Percentiles rank a stretch among this genome's conserved stretches.
Evolutionary conservation across 768 basidiomycete genomes (phyloP).

Genomic region (Clathrus columnatus): DNA sequence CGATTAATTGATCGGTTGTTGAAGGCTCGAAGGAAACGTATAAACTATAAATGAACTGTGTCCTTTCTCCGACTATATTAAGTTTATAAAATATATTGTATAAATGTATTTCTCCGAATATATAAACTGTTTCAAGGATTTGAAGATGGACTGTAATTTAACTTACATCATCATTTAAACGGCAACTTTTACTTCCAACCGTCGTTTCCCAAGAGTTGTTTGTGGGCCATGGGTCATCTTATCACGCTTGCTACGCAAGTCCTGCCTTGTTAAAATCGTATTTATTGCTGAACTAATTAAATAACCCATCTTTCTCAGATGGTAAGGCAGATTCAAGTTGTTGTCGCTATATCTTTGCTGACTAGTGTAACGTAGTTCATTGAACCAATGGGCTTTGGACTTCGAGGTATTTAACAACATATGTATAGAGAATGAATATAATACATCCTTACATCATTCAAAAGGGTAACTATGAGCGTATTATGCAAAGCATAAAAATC

Average conservation of each 20-base stretch:
- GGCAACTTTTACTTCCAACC: neutral
- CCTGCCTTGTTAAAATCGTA: neutral
- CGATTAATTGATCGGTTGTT: constrained; percentile 12
- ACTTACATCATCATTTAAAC: neutral
- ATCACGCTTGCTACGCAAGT: constrained; percentile 84
- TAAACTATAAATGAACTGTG: too few relatives aligned
- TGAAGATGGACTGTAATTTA: neutral
- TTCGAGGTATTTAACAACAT: constrained; percentile 56
- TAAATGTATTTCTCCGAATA: neutral
- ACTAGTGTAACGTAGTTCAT: constrained; percentile 50
- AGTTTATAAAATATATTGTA: neutral
- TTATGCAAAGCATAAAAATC: constrained; percentile 75
- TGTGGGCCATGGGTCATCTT: constrained; percentile 59
- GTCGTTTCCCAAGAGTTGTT: neutral
- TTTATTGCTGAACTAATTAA: neutral
- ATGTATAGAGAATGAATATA: neutral
- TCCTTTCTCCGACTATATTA: neutral
- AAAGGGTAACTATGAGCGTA: constrained; percentile 90
- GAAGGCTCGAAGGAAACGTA: neutral
- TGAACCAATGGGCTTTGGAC: constrained; percentile 97
- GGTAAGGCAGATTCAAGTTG: neutral
- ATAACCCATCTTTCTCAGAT: constrained; percentile 14
- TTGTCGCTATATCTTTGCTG: neutral
- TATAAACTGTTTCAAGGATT: neutral
- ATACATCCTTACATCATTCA: neutral